Base-by-base conservation (phyloP, 805 yeast genomes). In the Starmerella tilneyi region DNA sequence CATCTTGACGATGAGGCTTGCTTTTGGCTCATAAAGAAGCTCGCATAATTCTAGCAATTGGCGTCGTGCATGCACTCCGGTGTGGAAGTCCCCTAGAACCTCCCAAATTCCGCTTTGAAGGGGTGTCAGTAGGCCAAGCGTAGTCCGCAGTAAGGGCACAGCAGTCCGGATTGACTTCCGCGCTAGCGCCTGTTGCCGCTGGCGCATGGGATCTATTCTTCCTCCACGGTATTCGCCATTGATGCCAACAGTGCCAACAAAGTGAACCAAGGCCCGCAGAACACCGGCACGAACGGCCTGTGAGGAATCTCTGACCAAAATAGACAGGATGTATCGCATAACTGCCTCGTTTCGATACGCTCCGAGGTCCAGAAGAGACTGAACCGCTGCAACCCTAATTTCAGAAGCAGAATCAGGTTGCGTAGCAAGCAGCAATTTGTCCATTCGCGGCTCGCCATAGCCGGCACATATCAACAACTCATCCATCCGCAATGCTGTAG, bases 321-420 rank as follows among this genome's bases (percentile, higher is more conserved):
- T 62, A 23, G 74, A 68, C 53, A 84, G 76, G 48, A 78, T 75
- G 54, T 83, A 83, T 16, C 70, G 65, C 50, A 86, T 58, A 3
- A 86, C 67, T 24, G 68, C 66, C 12, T 67, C 61, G 55, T 84
- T 83, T 48, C 78, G 79, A 51, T 88, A 61, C 1, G 92, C 96
- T 17, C 96, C 96, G 38, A 84, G 64, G 4, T 72, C 54, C 42
- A 92, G 65, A 24, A 92, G 57, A 0, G 85, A 82, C 45, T 74
- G 72, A 58, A 84, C 79, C 0, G 95, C 88, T 22, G 72, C 71
- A 9, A 81, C 56, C 33, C 94, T 63, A 0, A 84, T 70, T 19
- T 75, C 78, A 19, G 67, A 63, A 7, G 68, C 62, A 46, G 66
- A 67, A n/a, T 62, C 64, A 0, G 69, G 64, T 35, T 66, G 63